Evolutionary conservation across 2,329 filamentous ascomycete genomes (phyloP).

Genomic region (Colletotrichum godetiae): DNA sequence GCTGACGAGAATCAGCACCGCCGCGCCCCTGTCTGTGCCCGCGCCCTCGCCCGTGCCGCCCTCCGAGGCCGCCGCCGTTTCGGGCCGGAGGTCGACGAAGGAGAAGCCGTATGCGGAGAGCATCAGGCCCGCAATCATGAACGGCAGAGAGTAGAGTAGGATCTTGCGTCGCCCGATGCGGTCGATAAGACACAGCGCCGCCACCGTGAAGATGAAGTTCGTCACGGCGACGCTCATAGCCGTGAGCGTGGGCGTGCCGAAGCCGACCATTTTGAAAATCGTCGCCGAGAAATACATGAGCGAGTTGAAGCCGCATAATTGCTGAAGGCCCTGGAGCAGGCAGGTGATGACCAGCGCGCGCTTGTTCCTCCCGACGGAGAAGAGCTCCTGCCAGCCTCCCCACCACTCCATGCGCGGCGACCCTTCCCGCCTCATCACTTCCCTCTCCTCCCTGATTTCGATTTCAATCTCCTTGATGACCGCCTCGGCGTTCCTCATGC

Average conservation of each 20-base stretch:
- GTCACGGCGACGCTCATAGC: conserved; percentile 84
- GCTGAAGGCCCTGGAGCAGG: conserved; percentile 86
- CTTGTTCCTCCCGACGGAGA: conserved; percentile 71
- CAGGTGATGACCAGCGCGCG: conserved; percentile 87
- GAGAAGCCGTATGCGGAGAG: conserved; percentile 80
- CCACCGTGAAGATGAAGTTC: conserved; percentile 83
- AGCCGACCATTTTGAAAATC: conserved; percentile 82
- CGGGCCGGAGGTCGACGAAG: conserved; percentile 61
- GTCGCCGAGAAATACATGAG: conserved; percentile 93
- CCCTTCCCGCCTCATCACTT: conserved; percentile 61
- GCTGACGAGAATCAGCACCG: conserved; percentile 74
- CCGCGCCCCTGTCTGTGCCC: conserved; percentile 46
- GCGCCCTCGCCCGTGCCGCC: conserved; percentile 36
- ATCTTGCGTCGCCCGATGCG: conserved; percentile 82
- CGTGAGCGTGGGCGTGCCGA: conserved; percentile 81
- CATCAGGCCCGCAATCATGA: conserved; percentile 82
- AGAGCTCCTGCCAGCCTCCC: conserved; percentile 63
- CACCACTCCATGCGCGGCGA: conserved; percentile 50
- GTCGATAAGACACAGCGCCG: conserved; percentile 82
- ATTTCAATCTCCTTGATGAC: conserved; percentile 77
- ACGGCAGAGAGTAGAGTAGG: conserved; percentile 83
- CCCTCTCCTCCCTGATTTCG: conserved; percentile 77
- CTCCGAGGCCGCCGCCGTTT: conserved; percentile 39
- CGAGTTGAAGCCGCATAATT: conserved; percentile 90
- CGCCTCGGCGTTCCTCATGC: conserved; percentile 61